A percentile compares a stretch with the other conserved stretches of the same genome.
Evolutionary conservation across 1,284 basidiomycete species (phyloP).

Genomic region (Phylloporus sp.): DNA sequence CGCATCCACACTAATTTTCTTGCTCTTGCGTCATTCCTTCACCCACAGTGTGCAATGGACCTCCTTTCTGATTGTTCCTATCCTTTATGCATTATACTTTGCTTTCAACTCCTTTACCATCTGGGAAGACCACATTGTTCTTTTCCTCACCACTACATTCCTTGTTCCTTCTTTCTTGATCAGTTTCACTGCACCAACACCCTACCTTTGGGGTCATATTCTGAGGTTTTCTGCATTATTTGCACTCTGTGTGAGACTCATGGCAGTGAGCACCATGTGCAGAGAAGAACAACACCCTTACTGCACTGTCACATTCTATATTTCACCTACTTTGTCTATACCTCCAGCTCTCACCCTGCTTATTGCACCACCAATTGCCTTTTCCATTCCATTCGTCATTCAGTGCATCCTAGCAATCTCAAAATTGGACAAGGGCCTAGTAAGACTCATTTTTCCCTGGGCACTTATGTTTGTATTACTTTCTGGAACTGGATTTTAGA

Average conservation of each 20-base stretch:
- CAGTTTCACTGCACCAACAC: constrained; percentile 72
- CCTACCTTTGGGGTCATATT: constrained; percentile 78
- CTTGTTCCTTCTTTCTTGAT: constrained; percentile 64
- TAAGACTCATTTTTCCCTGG: constrained; percentile 67
- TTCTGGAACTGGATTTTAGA: constrained; percentile 74
- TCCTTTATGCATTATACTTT: constrained; percentile 78
- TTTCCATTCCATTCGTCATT: constrained; percentile 68
- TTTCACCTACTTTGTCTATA: constrained; percentile 69
- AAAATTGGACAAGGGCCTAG: constrained; percentile 78
- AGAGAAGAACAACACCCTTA: constrained; percentile 93
- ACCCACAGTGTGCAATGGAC: constrained; percentile 21
- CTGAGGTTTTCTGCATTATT: constrained; percentile 74
- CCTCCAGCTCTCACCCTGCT: constrained; percentile 67
- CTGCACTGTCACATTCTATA: constrained; percentile 89
- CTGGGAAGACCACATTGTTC: constrained; percentile 90
- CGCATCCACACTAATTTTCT: constrained; percentile 28
- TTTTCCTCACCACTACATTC: constrained; percentile 76
- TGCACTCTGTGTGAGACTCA: constrained; percentile 76
- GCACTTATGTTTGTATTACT: constrained; percentile 67
- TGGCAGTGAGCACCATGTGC: constrained; percentile 84
- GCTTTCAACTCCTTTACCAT: constrained; percentile 94
- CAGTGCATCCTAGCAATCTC: constrained; percentile 69
- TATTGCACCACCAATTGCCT: constrained; percentile 27
- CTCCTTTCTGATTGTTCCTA: constrained; percentile 58
- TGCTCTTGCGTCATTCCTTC: constrained; percentile 16